phyloP scores from a whole-genome alignment of 352 stramenopile genomes.

The Thalassiosira oceanica region DNA sequence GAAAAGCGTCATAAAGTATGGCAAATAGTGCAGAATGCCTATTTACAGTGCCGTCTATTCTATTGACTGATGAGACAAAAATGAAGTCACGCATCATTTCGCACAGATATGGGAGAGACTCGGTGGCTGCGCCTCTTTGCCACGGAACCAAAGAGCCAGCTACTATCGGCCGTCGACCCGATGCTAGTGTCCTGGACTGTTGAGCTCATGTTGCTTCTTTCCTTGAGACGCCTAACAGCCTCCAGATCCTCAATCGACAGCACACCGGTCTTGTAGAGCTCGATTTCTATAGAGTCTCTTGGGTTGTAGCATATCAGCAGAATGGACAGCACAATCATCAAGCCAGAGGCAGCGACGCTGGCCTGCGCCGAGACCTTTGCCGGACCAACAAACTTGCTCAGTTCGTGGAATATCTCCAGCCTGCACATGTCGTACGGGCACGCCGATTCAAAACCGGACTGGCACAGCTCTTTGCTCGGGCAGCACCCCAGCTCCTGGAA shows the following conservation, averaged over 20 bases:
- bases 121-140: too few relatives aligned
- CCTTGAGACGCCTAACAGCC: conserved; percentile 16
- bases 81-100: too few relatives aligned
- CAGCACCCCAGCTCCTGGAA: conserved; percentile 22
- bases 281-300: conserved; percentile 40
- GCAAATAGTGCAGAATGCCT: too few relatives aligned
- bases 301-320: conserved; percentile 48
- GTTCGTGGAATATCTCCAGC: conserved; percentile 13
- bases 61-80: too few relatives aligned
- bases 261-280: conserved; percentile 33
- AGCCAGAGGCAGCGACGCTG: conserved; percentile 11
- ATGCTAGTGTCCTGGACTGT: too few relatives aligned
- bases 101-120: too few relatives aligned
- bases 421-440: conserved; percentile 44
- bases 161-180: too few relatives aligned
- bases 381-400: conserved; percentile 1
- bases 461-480: conserved; percentile 30
- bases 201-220: conserved; percentile 4
- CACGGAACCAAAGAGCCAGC: too few relatives aligned
- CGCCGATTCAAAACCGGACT: background rate
- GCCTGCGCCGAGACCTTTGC: conserved; percentile 4
- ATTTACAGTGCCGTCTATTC: too few relatives aligned
- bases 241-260: conserved; percentile 37
- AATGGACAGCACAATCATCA: conserved; percentile 47
- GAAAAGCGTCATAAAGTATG: too few relatives aligned